Base-by-base conservation (phyloP, 805 yeast species). In the Cyberlindnera lachancei region DNA sequence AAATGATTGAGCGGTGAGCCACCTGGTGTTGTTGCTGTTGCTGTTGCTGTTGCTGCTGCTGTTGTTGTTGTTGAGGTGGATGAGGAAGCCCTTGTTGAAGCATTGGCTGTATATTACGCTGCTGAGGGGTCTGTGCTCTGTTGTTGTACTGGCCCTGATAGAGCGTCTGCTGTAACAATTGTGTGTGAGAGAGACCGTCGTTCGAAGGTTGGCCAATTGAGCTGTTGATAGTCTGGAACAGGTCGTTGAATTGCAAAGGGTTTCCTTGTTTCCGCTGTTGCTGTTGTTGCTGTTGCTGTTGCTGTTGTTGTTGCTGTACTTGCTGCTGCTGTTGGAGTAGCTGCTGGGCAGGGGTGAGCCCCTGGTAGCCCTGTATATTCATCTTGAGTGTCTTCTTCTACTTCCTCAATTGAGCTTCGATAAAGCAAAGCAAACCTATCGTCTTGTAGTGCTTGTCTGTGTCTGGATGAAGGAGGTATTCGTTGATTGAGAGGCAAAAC, bases 161-260 rank as follows among this genome's bases (percentile, higher is more conserved):
- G 24, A 61, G 40, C 5, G 64, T 50, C 38, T 63, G 68, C 5
- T 68, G 60, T 30, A 64, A 33, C 27, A 63, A 40, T 21, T 60
- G 57, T 1, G 64, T 53, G 10, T 63, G 56, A 35, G 52, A 53
- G 35, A 58, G 29, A 14, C 36, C 41, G 10, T 54, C 58, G 5
- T 6, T 11, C 6, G 29, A 13, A 8, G 13, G 15, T 18, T 36
- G 37, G 10, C 38, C 38, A 26, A 36, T 36, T 6, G 40, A 29
- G 37, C 23, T 37, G 41, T 41, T 40, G 32, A 37, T 31, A 15
- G 44, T 33, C 20, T 45, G 46, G 31, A 42, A 41, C 15, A 47
- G 41, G 21, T 51, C 54, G 26, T 39, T 43, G 38, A 44, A 45
- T 22, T 40, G 49, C 23, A 41, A 36, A 24, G 38, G 50, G 9